Conservation (phyloP, 805 yeast species). For the Candida patagonica region DNA sequence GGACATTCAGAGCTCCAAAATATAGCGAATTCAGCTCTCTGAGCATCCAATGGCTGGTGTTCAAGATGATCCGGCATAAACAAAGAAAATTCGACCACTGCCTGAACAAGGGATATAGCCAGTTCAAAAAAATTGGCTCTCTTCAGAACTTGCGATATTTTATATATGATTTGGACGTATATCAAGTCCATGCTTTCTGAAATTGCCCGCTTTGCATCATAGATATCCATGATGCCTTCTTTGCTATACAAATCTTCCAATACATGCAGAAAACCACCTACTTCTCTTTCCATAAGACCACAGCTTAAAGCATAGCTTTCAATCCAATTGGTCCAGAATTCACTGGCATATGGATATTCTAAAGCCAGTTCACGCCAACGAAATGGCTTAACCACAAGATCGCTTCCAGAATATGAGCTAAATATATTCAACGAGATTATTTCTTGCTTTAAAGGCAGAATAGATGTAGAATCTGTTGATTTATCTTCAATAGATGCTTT, state of each 20-base stretch:
- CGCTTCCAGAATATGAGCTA: neutral
- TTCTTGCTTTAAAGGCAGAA: neutral
- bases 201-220: neutral
- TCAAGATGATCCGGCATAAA: slow-evolving; percentile 5
- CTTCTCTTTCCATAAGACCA: neutral
- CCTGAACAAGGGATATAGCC: slow-evolving; percentile 17
- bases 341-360: slow-evolving; percentile 3
- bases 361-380: slow-evolving; percentile 6
- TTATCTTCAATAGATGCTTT: neutral
- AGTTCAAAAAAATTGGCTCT: slow-evolving; percentile 18
- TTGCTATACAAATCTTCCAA: neutral
- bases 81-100: slow-evolving; percentile 14
- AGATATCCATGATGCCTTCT: slow-evolving; percentile 6
- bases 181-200: neutral
- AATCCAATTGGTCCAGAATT: slow-evolving; percentile 6
- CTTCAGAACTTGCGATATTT: slow-evolving; percentile 4
- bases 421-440: neutral
- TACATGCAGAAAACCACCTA: neutral
- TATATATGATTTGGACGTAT: slow-evolving; percentile 4
- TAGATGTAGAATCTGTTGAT: neutral
- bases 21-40: slow-evolving; percentile 4
- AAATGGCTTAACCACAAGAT: neutral
- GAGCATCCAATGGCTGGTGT: neutral
- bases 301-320: neutral
- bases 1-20: slow-evolving; percentile 18